A percentile compares a stretch with the other conserved stretches of the same genome.
Conservation (phyloP, 352 stramenopile genomes). For the Phytophthora niederhauseri region DNA sequence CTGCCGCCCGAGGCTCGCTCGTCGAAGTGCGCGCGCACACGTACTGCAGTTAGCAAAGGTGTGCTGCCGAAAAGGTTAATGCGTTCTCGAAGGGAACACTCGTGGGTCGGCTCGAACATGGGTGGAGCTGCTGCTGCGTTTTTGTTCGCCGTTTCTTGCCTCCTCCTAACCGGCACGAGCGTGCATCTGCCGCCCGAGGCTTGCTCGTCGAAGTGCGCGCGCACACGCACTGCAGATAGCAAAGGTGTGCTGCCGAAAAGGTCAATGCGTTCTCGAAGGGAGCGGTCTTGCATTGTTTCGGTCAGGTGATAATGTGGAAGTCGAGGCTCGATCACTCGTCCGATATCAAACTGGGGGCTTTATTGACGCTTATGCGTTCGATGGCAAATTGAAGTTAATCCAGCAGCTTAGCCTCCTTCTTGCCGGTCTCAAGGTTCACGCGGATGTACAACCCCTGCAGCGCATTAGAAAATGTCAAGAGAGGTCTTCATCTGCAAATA, state of each 20-base stretch:
- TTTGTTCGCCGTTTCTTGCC: not conserved
- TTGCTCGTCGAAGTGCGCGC: constrained; percentile 11
- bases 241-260: constrained; percentile 28
- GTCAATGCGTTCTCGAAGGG: constrained; percentile 26
- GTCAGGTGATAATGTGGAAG: constrained; percentile 1
- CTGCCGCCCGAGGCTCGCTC: constrained; percentile 1
- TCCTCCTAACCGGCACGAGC: constrained; percentile 15
- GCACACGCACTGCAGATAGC: constrained; percentile 25
- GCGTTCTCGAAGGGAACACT: too few relatives aligned
- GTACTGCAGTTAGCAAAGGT: constrained; percentile 26
- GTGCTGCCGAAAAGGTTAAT: constrained; percentile 25
- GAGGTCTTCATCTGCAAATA: not conserved
- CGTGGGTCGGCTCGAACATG: constrained; percentile 61
- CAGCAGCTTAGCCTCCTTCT: constrained; percentile 66
- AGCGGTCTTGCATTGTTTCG: constrained; percentile 23
- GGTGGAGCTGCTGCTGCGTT: constrained; percentile 6
- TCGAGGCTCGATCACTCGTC: not conserved
- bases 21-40: constrained; percentile 17
- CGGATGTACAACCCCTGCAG: constrained; percentile 61
- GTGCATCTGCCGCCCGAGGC: not conserved
- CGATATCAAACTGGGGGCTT: not conserved
- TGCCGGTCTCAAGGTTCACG: constrained; percentile 60
- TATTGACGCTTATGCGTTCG: not conserved
- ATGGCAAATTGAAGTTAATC: not conserved
- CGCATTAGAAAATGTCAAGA: not conserved